Base-by-base conservation (phyloP, 2,329 filamentous ascomycete species). In the Knufia petricola region DNA sequence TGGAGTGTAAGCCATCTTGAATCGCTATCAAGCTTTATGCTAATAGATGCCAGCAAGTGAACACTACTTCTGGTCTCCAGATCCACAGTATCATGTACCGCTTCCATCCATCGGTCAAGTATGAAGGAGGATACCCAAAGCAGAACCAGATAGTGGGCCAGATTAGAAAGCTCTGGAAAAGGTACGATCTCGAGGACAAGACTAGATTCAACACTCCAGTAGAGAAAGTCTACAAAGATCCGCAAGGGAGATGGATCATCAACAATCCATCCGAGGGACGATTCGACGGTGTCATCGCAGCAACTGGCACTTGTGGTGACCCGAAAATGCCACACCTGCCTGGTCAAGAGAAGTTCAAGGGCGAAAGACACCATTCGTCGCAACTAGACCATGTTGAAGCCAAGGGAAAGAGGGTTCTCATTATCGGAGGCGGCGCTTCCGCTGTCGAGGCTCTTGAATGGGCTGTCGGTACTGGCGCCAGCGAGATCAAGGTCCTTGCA, bases 1-100 rank as follows among this genome's bases (percentile, higher is more conserved):
- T 90, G 86, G 85, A 86, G 80, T 28, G 44, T 47, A 38, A n/a
- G 60, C 81, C 28, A 3, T 12, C 24, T 21, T 12, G 13, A 31
- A 2, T 10, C 24, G 32, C 42, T 54, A 49, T 54, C 39, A 15
- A 36, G 2, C 1, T 3, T 21, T 20, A 50, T 86, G 21, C 32
- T 39, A 19, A 38, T 26, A 17, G 38, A 8, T 23, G 28, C 7
- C 34, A 47, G 80, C 76, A 77, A 64, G 85, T 92, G 34, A 90
- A 92, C 68, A 85, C 84, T 45, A 89, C 85, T 0, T 89, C 85
- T 0, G 79, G 84, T 13, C 74, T 94, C 0, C 86, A 92, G 60
- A 89, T 94, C 19, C 85, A 94, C 63, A 86, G 81, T 17, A 64
- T 89, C 50, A 92, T 92, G 86, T 94, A 90, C 64, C 78, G 87